phyloP scores from a whole-genome alignment of 768 basidiomycete species.

The Calocybe cyanea region DNA sequence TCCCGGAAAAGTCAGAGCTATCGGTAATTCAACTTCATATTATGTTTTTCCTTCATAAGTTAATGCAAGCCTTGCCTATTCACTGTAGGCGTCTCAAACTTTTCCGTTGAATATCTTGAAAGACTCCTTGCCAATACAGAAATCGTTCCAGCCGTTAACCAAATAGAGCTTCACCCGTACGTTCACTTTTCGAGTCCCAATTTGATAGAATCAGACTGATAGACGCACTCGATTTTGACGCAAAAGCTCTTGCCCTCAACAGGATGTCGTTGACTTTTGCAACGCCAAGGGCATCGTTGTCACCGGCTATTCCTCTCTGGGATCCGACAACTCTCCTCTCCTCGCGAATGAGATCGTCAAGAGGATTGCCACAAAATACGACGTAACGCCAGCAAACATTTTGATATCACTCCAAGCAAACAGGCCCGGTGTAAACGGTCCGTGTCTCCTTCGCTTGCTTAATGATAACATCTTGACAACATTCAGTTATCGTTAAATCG shows the following conservation, averaged over 20 bases:
- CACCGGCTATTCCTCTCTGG: conserved; percentile 80
- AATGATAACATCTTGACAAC: conserved; percentile 1
- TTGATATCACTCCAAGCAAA: conserved; percentile 75
- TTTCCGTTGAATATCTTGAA: conserved; percentile 60
- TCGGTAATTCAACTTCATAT: conserved; percentile 41
- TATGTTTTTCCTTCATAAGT: neutral
- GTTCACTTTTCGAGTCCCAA: too few relatives aligned
- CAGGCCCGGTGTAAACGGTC: conserved; percentile 51
- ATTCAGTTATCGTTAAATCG: conserved; percentile 66
- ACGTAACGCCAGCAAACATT: conserved; percentile 58
- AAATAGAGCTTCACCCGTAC: conserved; percentile 74
- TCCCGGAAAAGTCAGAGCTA: conserved; percentile 72
- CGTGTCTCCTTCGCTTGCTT: conserved; percentile 8
- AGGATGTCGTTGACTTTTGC: conserved; percentile 63
- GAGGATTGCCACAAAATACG: conserved; percentile 60
- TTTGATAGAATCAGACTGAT: too few relatives aligned
- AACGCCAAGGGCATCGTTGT: conserved; percentile 59
- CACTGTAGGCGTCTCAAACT: conserved; percentile 60
- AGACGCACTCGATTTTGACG: too few relatives aligned
- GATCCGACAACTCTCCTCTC: conserved; percentile 66
- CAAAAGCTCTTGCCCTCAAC: conserved; percentile 64
- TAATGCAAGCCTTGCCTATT: neutral
- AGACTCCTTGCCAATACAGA: conserved; percentile 52
- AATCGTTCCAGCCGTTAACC: conserved; percentile 75
- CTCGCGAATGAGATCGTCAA: conserved; percentile 55